Evolutionary conservation across 192 early-diverging fungal genomes (phyloP).

Genomic region (Umbelopsis ramanniana): DNA sequence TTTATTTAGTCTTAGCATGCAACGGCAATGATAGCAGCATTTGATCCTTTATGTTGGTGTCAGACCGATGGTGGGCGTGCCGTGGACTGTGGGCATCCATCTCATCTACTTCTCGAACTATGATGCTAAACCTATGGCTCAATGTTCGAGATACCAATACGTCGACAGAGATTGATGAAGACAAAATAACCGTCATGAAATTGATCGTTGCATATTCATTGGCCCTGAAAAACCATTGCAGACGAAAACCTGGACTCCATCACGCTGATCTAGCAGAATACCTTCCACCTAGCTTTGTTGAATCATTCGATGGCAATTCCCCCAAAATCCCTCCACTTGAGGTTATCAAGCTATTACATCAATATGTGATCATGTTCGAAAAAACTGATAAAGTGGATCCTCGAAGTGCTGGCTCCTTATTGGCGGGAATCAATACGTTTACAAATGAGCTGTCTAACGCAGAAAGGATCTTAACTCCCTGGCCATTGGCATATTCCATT

Average conservation of each 20-base stretch:
- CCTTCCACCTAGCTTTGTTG: slow-evolving; percentile 45
- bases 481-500: slow-evolving; percentile 72
- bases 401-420: slow-evolving; percentile 33
- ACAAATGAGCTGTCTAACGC: slow-evolving; percentile 52
- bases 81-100: slow-evolving; percentile 12
- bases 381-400: slow-evolving; percentile 38
- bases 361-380: slow-evolving; percentile 40
- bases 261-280: slow-evolving; percentile 56
- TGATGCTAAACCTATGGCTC: slow-evolving; percentile 9
- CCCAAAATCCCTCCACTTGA: slow-evolving; percentile 39
- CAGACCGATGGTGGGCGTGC: slow-evolving; percentile 15
- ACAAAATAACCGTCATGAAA: slow-evolving; percentile 49
- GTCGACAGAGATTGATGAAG: slow-evolving; percentile 25
- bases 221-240: slow-evolving; percentile 53
- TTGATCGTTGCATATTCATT: slow-evolving; percentile 50
- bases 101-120: not conserved
- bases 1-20: not conserved
- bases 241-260: slow-evolving; percentile 57
- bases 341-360: slow-evolving; percentile 39
- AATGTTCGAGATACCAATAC: not conserved
- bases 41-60: not conserved
- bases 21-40: not conserved
- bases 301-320: slow-evolving; percentile 35
- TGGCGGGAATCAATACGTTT: slow-evolving; percentile 39
- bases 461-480: slow-evolving; percentile 71